Base-by-base conservation (phyloP, 768 basidiomycete species). In the Trametopsis cervina region DNA sequence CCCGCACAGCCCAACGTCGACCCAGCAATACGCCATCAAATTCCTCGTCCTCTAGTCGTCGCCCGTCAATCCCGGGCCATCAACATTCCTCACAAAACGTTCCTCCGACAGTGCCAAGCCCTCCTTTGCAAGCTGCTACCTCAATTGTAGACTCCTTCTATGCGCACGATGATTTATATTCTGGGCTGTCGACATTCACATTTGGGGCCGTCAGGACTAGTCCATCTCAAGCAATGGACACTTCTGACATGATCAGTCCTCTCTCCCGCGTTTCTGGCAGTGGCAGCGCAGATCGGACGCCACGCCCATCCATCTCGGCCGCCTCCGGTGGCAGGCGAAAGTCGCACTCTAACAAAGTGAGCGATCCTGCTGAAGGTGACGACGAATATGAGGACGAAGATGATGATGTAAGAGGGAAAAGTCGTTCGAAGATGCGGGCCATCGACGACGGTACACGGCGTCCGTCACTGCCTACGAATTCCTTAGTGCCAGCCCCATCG, bases 391-490 rank as follows among this genome's bases (percentile, higher is more conserved):
- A 57, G 46, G 65, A 69, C 53, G 69, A 71, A 51, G 68, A 67
- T 41, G 64, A 67, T 21, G 61, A 55, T 2, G 61, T 53, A 18
- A 50, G 62, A 20, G 56, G 60, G 22, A 66, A 61, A 33, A 64
- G 51, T 40, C 60, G 70, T 35, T 62, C 67, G 4, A 71, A 72
- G 54, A 68, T 71, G 63, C 65, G 70, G 22, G 70, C 70, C 15
- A 68, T 72, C 42, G 70, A 71, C 57, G 70, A 69, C 36, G 70
- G 70, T 24, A 63, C 59, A 9, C 58, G 70, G 22, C 51, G 70
- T 37, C 70, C 70, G 3, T 72, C 71, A 9, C 62, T 70, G 36
- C 70, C 70, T 4, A 64, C 57, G 33, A 71, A 71, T 42, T 49
- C 57, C 18, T 57, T 51, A 45, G 42, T 44, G 15, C 20, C 53